Evolutionary conservation across 148 eudicot genomes (phyloP), one percentile per base, ranked within the genome.

Genomic region (Chenopodium suecicum): DNA sequence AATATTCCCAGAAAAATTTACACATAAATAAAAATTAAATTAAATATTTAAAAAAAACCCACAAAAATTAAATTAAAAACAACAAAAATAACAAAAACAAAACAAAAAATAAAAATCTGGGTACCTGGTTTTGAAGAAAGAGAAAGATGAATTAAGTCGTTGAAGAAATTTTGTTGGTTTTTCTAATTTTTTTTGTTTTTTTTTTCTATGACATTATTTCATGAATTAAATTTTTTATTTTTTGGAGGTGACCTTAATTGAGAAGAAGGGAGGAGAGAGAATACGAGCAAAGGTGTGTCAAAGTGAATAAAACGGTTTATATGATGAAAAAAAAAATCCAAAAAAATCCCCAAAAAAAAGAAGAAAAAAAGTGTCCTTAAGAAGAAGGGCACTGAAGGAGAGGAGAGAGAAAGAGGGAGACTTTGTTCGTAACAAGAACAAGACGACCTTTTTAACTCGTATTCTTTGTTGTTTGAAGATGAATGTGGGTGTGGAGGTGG

Each of bases 61-160:
- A 41, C 44, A 5, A 41, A 6, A 41, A 41, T 41, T 41, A 34
- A 54, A 32, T 8, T 11, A 56, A 67, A 17, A n/a, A 52, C 13
- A 48, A 50, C 54, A 50, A 48, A 17, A n/a, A 52, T 11, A 48
- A 50, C 54, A 50, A 48, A 11, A 48, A 54, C 14, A 6, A 16
- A 56, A 2, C 19, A 19, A 29, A 31, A 54, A 44, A 50, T 11
- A 29, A 41, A 67, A 48, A 67, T 31, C 32, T 31, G 56, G 34
- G 11, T 70, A 79, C 73, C 80, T 34, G 72, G 19, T 68, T 20
- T 32, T 67, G 37, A 68, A 84, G 72, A 65, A 23, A 58, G 32
- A 70, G 83, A 52, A 76, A 41, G 72, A 71, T 22, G 44, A 84
- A 84, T 84, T 27, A 67, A 84, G 86, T 70, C 86, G 83, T 84